Percentiles rank a stretch among this genome's conserved stretches.
Conservation (phyloP, 495 filamentous ascomycete genomes). For the Pseudotulostoma volvatum region DNA sequence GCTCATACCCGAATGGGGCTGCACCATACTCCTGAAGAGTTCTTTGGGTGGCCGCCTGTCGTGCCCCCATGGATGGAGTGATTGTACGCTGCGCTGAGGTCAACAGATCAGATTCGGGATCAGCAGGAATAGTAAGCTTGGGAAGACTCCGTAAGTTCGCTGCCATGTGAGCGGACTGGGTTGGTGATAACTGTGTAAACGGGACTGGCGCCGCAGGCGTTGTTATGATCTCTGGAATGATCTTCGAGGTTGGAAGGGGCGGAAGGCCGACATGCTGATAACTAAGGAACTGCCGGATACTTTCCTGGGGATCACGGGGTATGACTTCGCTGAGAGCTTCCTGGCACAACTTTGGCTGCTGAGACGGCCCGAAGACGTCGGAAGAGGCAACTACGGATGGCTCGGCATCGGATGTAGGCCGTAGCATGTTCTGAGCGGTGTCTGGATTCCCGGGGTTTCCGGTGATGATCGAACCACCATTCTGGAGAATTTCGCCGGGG, state of each 20-base stretch:
- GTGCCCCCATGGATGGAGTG: conserved; percentile 9
- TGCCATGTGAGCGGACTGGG: conserved; percentile 18
- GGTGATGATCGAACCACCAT: conserved; percentile 39
- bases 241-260: conserved; percentile 28
- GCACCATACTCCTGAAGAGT: not conserved
- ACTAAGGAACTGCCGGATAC: conserved; percentile 70
- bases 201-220: not conserved
- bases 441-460: conserved; percentile 57
- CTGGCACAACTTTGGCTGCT: conserved; percentile 52
- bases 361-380: conserved; percentile 53
- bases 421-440: conserved; percentile 32
- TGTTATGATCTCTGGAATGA: conserved; percentile 4
- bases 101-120: conserved; percentile 3
- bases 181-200: conserved; percentile 22
- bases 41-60: not conserved
- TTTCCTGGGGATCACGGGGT: conserved; percentile 71
- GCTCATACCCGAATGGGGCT: not conserved
- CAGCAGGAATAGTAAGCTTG: conserved; percentile 37
- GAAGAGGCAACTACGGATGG: conserved; percentile 84
- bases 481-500: conserved; percentile 32
- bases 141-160: conserved; percentile 37
- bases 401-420: conserved; percentile 20
- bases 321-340: conserved; percentile 50
- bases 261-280: conserved; percentile 47
- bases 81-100: conserved; percentile 12